Base-by-base conservation (phyloP, 345 rosid species). In the Melastoma malabathricum region DNA sequence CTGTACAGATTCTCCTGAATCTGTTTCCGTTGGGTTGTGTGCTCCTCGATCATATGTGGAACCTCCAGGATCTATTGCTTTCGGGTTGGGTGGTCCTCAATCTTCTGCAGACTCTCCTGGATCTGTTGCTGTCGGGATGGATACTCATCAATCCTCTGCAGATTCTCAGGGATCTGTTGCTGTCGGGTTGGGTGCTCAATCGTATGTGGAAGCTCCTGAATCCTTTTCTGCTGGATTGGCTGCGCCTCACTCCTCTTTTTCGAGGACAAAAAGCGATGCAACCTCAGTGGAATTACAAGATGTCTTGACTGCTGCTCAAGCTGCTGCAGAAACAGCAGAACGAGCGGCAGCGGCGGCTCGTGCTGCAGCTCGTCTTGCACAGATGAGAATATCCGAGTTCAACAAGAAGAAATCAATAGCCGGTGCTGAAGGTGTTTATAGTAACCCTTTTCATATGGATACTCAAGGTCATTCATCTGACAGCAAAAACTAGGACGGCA, bases 291-390 rank as follows among this genome's bases (percentile, higher is more conserved):
- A 89, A 72, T 64, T 84, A 64, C 85, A 75, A 65, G 98, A 90
- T 57, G 89, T 90, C 41, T 55, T 90, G 60, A 80, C 69, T 43
- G 96, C 96, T 50, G 96, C 96, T 55, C 89, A 84, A 51, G 72
- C 89, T 51, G 98, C 98, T 64, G 96, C 94, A 22, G 96, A 86
- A 41, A 52, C 75, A 46, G 98, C 98, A 8, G 98, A 90, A 62
- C 76, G 72, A 61, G 94, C 98, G 4, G 98, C 94, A 48, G 66
- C 85, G 16, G 94, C 86, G 18, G 95, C 98, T 62, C 80, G 94
- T 54, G 68, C 94, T 52, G 98, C 84, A 47, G 98, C 98, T 54
- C 69, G 81, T 69, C 89, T 90, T 60, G 96, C 96, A 44, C 96
- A 86, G 68, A 67, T 82, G 48, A 80, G 86, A 73, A 86, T 86